Base-by-base conservation (phyloP, 768 basidiomycete genomes). In the Porpolomopsis calyptriformis region DNA sequence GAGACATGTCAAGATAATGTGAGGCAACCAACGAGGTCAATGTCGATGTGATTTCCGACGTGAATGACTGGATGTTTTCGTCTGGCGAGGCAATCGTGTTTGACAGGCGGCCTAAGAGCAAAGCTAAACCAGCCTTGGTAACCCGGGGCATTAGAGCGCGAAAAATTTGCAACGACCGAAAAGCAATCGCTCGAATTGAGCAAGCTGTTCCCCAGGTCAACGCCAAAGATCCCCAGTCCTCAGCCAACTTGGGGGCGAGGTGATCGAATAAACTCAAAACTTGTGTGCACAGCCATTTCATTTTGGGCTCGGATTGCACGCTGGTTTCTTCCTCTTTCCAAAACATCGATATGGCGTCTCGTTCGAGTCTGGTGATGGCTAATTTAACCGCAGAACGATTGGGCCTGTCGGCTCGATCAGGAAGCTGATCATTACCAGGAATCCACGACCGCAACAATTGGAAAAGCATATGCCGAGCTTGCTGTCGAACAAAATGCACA, bases 141-240 rank as follows among this genome's bases (percentile, higher is more conserved):
- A 89, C 73, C 22, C 73, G 69, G 0, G 89, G 84, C 57, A 79
- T 76, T 18, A 96, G 67, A 1, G 84, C 77, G 29, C 89, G 81
- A 64, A 88, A 91, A n/a, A 91, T 70, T 59, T 96, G 92, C 49
- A 96, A 68, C 8, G 91, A 93, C 25, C 91, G 76, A 64, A 86
- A 88, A 2, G 93, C 90, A 16, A 81, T 79, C 31, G 80, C 78
- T 39, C 89, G 79, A 50, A 90, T 88, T 12, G 87, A 84, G 56
- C 90, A 94, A 1, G 82, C 72, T 10, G 89, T 91, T 3, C 88
- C 84, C 82, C 93, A 96, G 23, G 71, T 65, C 47, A 96, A 64
- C 8, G 87, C 85, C 24, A 91, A 52, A 2, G 80, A 80, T 4
- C 87, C 89, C 81, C 93, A 90, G 37, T 75, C 70, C 45, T 82